These are phyloP conservation scores for Ceratobasidium sp. DNA, from an alignment of 1,284 basidiomycete species.

Conservation along the genomic window DNA sequence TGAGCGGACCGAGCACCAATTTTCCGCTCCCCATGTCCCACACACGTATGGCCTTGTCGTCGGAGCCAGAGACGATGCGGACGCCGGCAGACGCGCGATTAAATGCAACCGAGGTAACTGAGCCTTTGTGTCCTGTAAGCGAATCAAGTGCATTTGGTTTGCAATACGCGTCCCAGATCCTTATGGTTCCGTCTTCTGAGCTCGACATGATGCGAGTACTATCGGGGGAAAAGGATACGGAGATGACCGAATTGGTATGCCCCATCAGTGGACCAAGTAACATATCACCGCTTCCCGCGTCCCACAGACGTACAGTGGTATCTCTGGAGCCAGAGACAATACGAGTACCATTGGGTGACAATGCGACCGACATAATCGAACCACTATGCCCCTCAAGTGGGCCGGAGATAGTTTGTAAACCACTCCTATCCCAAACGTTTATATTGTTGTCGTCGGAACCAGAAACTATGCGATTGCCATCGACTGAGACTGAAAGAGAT, in stretches of 20 bases:
- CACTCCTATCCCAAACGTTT: background rate
- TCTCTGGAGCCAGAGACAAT: background rate
- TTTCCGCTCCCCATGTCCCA: background rate
- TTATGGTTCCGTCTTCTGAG: background rate
- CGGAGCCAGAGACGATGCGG: too few relatives aligned
- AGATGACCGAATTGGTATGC: background rate
- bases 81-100: too few relatives aligned
- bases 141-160: background rate
- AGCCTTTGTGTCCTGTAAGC: background rate
- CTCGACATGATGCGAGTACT: too few relatives aligned
- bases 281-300: background rate
- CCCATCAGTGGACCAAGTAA: background rate
- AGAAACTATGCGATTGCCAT: background rate
- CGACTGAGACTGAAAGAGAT: background rate
- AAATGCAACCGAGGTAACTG: background rate
- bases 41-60: too few relatives aligned
- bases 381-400: background rate
- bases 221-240: constrained; percentile 1
- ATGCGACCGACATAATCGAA: background rate
- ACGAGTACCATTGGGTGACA: background rate
- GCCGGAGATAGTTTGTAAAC: background rate
- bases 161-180: background rate
- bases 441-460: background rate
- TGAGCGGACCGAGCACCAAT: background rate
- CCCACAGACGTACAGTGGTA: background rate